A percentile compares a stretch with the other conserved stretches of the same genome.
Conservation (phyloP, 2,329 filamentous ascomycete species). For the Dryadomyces quercivorus region DNA sequence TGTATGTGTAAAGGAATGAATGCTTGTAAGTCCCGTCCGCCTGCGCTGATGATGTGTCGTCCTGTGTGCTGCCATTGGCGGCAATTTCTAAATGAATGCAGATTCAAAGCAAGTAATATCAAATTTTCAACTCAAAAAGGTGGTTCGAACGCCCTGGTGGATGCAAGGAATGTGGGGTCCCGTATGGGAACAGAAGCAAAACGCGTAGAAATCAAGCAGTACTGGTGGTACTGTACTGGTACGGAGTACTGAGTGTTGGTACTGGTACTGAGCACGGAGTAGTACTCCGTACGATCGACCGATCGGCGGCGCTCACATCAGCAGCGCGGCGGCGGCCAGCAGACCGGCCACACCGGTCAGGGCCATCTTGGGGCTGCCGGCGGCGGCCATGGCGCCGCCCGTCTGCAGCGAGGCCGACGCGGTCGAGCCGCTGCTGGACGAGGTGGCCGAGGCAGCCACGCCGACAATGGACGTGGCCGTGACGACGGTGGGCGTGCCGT, state of each 20-base stretch:
- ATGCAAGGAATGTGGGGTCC: conserved; percentile 12
- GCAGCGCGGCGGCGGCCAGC: conserved; percentile 10
- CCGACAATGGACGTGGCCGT: conserved; percentile 38
- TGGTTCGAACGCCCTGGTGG: conserved; percentile 5
- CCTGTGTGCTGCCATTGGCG: background rate
- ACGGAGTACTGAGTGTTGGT: too few species aligned
- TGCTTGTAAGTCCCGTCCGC: background rate
- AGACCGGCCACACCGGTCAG: conserved; percentile 11
- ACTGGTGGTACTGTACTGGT: too few species aligned
- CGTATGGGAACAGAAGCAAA: background rate
- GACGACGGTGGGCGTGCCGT: conserved; percentile 32
- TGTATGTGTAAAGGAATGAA: background rate
- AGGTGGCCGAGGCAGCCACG: conserved; percentile 22
- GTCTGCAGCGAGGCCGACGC: conserved; percentile 23
- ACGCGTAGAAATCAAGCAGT: too few species aligned
- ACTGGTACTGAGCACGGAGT: too few species aligned
- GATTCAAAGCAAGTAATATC: background rate
- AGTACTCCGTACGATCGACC: too few species aligned
- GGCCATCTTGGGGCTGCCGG: conserved; percentile 1
- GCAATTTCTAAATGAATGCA: background rate
- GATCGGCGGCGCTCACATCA: conserved; percentile 6
- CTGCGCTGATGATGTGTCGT: background rate
- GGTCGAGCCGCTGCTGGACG: conserved; percentile 15
- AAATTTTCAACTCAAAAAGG: background rate
- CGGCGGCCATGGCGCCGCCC: conserved; percentile 3